Evolutionary conservation across 768 basidiomycete species (phyloP), one percentile per base, ranked within the genome.

Genomic region (Ramaria rubella): DNA sequence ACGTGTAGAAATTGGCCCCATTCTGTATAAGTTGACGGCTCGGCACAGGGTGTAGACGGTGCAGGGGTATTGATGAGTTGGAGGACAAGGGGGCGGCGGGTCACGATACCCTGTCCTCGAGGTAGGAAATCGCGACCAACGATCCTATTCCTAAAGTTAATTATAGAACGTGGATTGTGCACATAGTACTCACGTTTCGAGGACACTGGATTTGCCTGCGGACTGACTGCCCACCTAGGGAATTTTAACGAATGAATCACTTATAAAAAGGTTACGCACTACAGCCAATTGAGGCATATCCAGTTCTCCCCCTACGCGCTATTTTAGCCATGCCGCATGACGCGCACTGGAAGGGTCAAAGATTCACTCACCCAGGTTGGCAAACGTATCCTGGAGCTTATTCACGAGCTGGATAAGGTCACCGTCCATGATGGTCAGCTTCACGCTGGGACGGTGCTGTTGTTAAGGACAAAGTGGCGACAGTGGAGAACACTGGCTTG

Each of bases 1-100:
- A 95, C 77, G 69, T 99, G 96, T 27, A 98, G 80, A 72, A 99
- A 99, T 70, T 98, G 96, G 44, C 83, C 95, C 86, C 94, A 98
- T 79, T 97, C 95, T 1, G 82, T 77, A 61, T 80, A 78, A 30
- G 60, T 49, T 45, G 55, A 42, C 52, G 68, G 73, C 17, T 73
- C 67, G 15, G 78, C 73, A 50, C 79, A 79, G 19, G 76, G 64
- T 58, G 71, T 62, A 38, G 71, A 63, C 52, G 76, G 73, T 21
- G 83, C 79, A 36, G 93, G 89, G 2, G 91, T 92, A 71, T 99
- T 92, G 55, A 98, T 87, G 67, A 98, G 85, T 69, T 98, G 96
- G 7, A 98, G 83, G 27, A 98, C 85, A 55, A 99, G 85, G 2
- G 96, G 96, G 61, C 96, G 81, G 55, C 96, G 83, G 26, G 96